These are phyloP conservation scores for Peronosclerospora sorghi DNA, from an alignment of 352 stramenopile genomes.

Conservation along the genomic window DNA sequence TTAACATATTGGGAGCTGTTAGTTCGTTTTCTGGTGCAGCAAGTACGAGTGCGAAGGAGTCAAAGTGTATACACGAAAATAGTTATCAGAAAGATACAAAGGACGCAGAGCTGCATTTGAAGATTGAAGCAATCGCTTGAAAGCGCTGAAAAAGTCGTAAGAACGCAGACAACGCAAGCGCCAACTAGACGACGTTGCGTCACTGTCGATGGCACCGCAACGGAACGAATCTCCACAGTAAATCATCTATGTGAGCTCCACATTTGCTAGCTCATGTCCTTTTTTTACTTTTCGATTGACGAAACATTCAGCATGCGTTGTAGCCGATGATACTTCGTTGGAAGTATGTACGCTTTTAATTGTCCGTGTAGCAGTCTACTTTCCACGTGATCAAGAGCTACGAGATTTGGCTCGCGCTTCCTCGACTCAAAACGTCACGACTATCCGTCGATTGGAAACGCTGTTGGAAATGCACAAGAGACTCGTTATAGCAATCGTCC, in stretches of 20 bases:
- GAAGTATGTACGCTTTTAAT: conserved; percentile 42
- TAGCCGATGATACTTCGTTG: conserved; percentile 30
- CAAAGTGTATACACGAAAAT: neutral
- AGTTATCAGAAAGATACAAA: neutral
- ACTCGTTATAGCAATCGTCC: conserved; percentile 30
- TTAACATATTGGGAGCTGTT: conserved; percentile 8
- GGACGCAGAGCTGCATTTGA: conserved; percentile 21
- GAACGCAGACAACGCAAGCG: conserved; percentile 22
- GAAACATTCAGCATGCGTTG: conserved; percentile 7
- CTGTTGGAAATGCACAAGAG: conserved; percentile 41
- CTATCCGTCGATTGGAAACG: conserved; percentile 18
- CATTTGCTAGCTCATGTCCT: conserved; percentile 16
- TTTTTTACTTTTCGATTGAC: conserved; percentile 17
- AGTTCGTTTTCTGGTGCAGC: neutral
- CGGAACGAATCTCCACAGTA: no score
- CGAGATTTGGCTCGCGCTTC: conserved; percentile 8
- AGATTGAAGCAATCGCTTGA: conserved; percentile 61
- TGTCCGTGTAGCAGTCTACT: conserved; percentile 20
- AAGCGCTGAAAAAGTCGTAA: conserved; percentile 48
- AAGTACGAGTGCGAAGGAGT: neutral
- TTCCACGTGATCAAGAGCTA: conserved; percentile 15
- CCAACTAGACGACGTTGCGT: no score
- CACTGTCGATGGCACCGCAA: no score
- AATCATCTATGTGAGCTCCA: conserved; percentile 21
- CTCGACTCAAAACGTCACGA: conserved; percentile 19